Base-by-base conservation (phyloP, 2,329 filamentous ascomycete species). In the Thermomyces lanuginosus region DNA sequence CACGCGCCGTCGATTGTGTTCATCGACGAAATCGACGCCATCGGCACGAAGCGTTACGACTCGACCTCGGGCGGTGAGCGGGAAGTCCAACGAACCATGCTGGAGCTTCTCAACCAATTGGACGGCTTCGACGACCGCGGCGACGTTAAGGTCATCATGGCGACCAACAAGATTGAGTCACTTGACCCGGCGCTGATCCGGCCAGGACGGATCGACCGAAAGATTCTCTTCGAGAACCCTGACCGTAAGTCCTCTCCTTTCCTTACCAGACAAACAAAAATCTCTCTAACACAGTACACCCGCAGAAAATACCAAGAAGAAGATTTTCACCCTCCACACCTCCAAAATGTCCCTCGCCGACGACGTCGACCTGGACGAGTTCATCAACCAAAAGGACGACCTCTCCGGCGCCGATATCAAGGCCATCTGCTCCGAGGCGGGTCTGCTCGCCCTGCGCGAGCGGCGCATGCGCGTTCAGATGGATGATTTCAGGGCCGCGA, bases 131-230 rank as follows among this genome's bases (percentile, higher is more conserved):
- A 98, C 49, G 91, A 98, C 55, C 80, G 89, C 34, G 91, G 89
- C 42, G 89, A 98, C 50, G 86, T 98, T 57, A 98, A 98, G 65
- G 89, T 98, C 35, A 86, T 98, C 55, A 95, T 98, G 84, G 91
- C 89, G 8, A 98, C 89, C 40, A 98, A 98, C 73, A 98, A 98
- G 71, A 98, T 98, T 41, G 91, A 98, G 42, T 92, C 82, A 3
- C 67, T 98, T 15, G 91, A 98, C 48, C 89, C 89, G 29, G 89
- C 89, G 10, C 66, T 98, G 41, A 98, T 98, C 49, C 77, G 89
- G 40, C 89, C 89, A 22, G 89, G 89, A 37, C 84, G 89, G 67
- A 98, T 98, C 54, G 89, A 98, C 56, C 76, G 89, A 44, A 98
- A 98, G 70, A 98, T 98, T 51, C 60, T 77, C 37, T 77, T 77